Base-by-base conservation (phyloP, 257 asterid genomes). In the Scutellaria barbata region DNA sequence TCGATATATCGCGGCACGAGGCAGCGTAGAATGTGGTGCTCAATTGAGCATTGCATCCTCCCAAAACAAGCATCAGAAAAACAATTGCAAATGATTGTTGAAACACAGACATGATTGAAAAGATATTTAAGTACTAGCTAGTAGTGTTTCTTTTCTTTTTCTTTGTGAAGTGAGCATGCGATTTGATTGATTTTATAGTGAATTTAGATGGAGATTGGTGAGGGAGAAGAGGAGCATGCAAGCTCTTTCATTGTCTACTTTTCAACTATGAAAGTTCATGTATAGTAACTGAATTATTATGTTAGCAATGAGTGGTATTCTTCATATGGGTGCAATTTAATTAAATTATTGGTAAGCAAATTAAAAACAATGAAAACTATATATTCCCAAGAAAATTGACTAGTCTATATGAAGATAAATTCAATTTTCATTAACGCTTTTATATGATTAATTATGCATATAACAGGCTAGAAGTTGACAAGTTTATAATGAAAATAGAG, bases 1-100 rank as follows among this genome's bases (percentile, higher is more conserved):
- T 20, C 0, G 86, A 53, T 53, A 79, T 55, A 41, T 79, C 76
- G 3, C 80, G 72, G 66, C 86, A 82, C 0, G 77, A 63, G 25
- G 7, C 58, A 5, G 59, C 46, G 56, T 82, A 79, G 20, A 79
- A 82, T 22, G 86, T 48, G 0, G 79, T 17, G 33, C 53, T 82
- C 60, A 82, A 40, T 16, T 82, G 84, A 17, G 78, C 81, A 50
- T 35, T 48, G 25, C 60, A 66, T 13, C 58, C 71, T 13, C 10
- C 45, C 9, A 63, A 3, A 7, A 30, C 60, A n/a, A 13, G n/a
- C 1, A 33, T 8, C 16, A 66, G 17, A 8, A 48, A 1, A 30
- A 35, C n/a, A 35, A 17, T 43, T 40, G 67, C 69, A 11, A 10
- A 6, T 8, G 30, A 40, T 6, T 17, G 10, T 42, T 6, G 51